Base-by-base conservation (phyloP, 495 filamentous ascomycete genomes). In the Xylaria acuta region DNA sequence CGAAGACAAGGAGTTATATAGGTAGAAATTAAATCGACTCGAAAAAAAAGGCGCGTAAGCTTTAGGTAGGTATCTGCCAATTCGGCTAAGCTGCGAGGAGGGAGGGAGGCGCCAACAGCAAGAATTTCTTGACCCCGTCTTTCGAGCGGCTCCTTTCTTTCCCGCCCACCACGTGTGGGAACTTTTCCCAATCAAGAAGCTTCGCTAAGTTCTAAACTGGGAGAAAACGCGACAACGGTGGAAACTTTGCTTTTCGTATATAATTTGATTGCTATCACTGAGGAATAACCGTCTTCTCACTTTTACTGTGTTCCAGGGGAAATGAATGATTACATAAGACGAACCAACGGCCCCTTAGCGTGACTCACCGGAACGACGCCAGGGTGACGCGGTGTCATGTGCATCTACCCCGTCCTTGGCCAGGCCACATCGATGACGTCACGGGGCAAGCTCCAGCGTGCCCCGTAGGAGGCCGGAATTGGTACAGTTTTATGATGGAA, bases 371-470 rank as follows among this genome's bases (percentile, higher is more conserved):
- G 3, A 16, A 38, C 9, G 6, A 64, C 43, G 32, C 65, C 65
- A 67, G 36, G 30, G 5, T 30, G 49, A 67, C 65, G 65, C 65
- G 65, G 22, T 67, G 36, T 67, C 65, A 67, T 51, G 65, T 67
- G 65, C 25, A 20, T 18, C 18, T 16, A 40, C 18, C 27, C 27
- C 54, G 12, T 25, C 25, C 27, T 56, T 60, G 34, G 32, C 32
- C 0, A 6, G 1, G 18, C 8, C 32, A 9, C 1, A 9, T 22
- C 11, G 9, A 53, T 67, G 43, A 67, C 64, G 64, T 53, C 64
- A 43, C 53, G 18, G 22, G 3, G 11, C 30, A 54, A 8, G 51
- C 51, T 27, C 8, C 22, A 27, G 18, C 14, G 22, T 3, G 36
- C 36, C 36, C 36, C 3, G 3, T 3, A 38, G 36, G 7, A 38